These are phyloP conservation scores for Plasmodium fragile DNA, from an alignment of 169 alveolate species.

Conservation along the genomic window DNA sequence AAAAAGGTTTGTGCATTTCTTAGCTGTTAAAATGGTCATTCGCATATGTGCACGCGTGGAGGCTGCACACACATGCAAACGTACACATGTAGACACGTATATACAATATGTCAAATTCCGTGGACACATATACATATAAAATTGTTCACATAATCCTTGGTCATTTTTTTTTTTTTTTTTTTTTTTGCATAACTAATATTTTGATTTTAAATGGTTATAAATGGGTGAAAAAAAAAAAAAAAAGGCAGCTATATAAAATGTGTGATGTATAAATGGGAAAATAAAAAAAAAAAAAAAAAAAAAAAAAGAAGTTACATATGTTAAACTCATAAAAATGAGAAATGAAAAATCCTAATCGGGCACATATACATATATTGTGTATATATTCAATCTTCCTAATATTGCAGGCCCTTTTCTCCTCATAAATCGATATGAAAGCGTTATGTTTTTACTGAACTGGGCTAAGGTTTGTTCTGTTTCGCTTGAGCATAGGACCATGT, in stretches of 20 bases:
- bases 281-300: conserved; percentile 10
- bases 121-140: neutral
- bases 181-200: conserved; percentile 4
- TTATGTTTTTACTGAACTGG: neutral
- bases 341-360: neutral
- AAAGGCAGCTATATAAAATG: conserved; percentile 3
- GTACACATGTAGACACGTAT: conserved; percentile 3
- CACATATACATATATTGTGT: neutral
- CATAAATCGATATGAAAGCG: neutral
- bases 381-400: neutral
- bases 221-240: neutral
- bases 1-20: conserved; percentile 3
- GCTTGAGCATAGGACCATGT: neutral
- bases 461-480: neutral
- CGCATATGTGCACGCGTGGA: neutral
- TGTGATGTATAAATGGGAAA: neutral
- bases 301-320: neutral
- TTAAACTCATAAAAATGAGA: conserved; percentile 6
- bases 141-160: neutral
- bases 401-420: neutral
- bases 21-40: conserved; percentile 3
- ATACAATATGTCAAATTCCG: neutral
- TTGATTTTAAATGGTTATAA: neutral
- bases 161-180: neutral
- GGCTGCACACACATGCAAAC: neutral